Evolutionary conservation across 2,329 filamentous ascomycete species (phyloP), one percentile per base, ranked within the genome.

Genomic region (Ophiostoma triangulosporum): DNA sequence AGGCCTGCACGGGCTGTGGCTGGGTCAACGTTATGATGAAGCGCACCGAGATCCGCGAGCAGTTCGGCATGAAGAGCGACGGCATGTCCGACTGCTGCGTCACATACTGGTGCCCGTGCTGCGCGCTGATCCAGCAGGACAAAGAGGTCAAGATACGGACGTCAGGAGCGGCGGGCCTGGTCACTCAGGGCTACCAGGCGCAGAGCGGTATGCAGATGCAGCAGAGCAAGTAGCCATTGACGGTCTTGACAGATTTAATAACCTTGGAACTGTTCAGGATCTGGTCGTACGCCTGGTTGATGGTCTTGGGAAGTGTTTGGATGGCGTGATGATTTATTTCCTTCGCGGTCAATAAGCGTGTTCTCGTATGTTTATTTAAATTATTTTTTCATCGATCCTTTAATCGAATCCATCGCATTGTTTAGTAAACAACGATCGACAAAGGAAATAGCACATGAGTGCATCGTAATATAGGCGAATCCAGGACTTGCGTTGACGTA

Each of bases 31-130:
- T 72, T 57, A 73, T 75, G 68, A 65, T 76, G 57, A 76, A 78
- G 64, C 75, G 78, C 49, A 62, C 62, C 54, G 71, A 77, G 60
- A 73, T 80, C 58, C 73, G 77, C 49, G 66, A 75, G 52, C 69
- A 67, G 38, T 78, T 75, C 65, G 69, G 69, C 58, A 78, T 81
- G 60, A 63, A 73, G 46, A 77, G 77, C 33, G 46, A 33, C 48
- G 68, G 68, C 35, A 63, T 63, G 55, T 64, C 64, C 32, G 78
- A 81, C 62, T 81, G 70, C 65, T 73, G 72, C 59, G 63, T 66
- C n/a, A 65, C 71, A 14, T 78, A 67, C 58, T 81, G 72, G 66
- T 81, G 78, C 62, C 62, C 68, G 33, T 80, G 76, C 69, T 81
- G 78, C 60, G 68, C 70, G 6, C 64, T 80, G 54, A 69, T 80